These are phyloP conservation scores for Acacia pycnantha DNA, from an alignment of 331 rosid species.

Conservation along the genomic window DNA sequence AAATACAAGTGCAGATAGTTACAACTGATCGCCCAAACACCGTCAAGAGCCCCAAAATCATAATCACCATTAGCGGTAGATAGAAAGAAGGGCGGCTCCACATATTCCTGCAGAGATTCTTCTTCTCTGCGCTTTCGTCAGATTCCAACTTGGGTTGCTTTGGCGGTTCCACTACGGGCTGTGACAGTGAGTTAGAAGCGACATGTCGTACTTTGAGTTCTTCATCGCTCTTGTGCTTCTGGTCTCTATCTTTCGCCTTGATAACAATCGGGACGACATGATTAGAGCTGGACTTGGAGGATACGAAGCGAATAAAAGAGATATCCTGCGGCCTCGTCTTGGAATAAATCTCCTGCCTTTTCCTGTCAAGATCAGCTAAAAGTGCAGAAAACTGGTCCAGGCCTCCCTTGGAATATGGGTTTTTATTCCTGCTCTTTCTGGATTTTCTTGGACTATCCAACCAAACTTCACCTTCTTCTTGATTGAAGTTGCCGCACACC, in stretches of 20 bases:
- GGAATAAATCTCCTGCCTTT: slow-evolving; percentile 67
- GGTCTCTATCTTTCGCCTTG: slow-evolving; percentile 56
- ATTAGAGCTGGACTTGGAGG: slow-evolving; percentile 51
- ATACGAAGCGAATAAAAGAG: slow-evolving; percentile 68
- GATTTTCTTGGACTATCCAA: slow-evolving; percentile 27
- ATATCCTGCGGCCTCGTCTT: slow-evolving; percentile 53
- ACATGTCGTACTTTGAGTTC: slow-evolving; percentile 36
- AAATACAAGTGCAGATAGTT: slow-evolving; percentile 54
- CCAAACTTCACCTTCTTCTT: slow-evolving; percentile 38
- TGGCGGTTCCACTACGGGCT: background rate
- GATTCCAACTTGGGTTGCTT: slow-evolving; percentile 9
- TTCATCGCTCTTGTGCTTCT: slow-evolving; percentile 41
- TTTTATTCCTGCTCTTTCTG: slow-evolving; percentile 42
- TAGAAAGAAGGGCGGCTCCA: slow-evolving; percentile 51
- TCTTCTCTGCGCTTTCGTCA: slow-evolving; percentile 10
- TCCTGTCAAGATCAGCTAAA: slow-evolving; percentile 73
- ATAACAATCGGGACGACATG: slow-evolving; percentile 78
- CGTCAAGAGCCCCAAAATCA: slow-evolving; percentile 55
- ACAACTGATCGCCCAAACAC: slow-evolving; percentile 68
- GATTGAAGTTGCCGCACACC: slow-evolving; percentile 52
- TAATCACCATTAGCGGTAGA: slow-evolving; percentile 49
- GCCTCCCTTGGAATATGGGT: slow-evolving; percentile 85
- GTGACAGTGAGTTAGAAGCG: background rate
- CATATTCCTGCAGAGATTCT: slow-evolving; percentile 17
- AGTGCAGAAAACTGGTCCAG: slow-evolving; percentile 83